Conservation (phyloP, 148 eudicot species). For the Silene latifolia region DNA sequence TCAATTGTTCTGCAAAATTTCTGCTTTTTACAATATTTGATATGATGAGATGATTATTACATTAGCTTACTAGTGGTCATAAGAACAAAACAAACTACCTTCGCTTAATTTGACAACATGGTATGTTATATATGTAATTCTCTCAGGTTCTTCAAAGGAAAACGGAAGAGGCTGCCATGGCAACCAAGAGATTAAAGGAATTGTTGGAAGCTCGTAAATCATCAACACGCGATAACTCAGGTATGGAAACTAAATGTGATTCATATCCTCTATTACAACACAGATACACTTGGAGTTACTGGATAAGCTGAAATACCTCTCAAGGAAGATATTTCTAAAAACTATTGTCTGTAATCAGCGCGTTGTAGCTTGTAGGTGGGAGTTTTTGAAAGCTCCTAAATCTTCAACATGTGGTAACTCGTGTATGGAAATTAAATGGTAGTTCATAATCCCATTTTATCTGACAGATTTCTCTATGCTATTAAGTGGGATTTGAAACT, state of each 20-base stretch:
- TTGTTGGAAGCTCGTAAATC: conserved; percentile 93
- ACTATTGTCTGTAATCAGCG: background rate
- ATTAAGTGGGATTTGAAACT: background rate
- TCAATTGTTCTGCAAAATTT: background rate
- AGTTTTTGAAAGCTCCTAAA: background rate
- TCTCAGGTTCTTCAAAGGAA: conserved; percentile 96
- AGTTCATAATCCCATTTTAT: background rate
- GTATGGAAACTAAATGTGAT: conserved; percentile 29
- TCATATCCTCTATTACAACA: background rate
- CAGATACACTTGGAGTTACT: background rate
- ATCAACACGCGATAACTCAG: conserved; percentile 73
- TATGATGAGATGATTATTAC: background rate
- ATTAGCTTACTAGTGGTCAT: conserved; percentile 1
- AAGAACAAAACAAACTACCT: background rate
- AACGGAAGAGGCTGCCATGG: conserved; percentile 99
- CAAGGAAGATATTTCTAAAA: background rate
- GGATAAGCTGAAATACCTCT: conserved; percentile 2
- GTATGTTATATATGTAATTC: background rate
- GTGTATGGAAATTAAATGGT: background rate
- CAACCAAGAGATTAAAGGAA: conserved; percentile 96
- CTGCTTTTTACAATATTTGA: background rate
- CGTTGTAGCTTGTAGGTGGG: background rate
- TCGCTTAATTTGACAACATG: background rate
- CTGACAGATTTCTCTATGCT: too few species aligned
- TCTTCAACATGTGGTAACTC: background rate